phyloP scores from a whole-genome alignment of 768 basidiomycete species.

The Mycena venus region DNA sequence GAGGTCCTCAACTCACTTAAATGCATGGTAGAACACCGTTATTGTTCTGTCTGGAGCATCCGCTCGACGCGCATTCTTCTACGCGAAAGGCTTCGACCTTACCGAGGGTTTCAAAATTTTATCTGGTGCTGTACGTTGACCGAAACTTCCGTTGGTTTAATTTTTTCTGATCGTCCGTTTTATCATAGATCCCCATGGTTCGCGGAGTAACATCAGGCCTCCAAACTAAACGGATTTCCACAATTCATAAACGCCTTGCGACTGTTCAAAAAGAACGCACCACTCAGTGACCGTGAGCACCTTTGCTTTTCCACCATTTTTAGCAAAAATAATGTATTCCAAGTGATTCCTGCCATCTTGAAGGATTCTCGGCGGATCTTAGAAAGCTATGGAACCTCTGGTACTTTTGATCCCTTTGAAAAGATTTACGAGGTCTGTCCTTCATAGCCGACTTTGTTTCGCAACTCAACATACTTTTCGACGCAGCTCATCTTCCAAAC shows the following conservation, averaged over 20 bases:
- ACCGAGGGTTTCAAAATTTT: slow-evolving; percentile 86
- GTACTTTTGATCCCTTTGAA: slow-evolving; percentile 79
- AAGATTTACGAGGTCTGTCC: slow-evolving; percentile 73
- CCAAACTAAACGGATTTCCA: slow-evolving; percentile 68
- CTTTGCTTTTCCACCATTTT: slow-evolving; percentile 22
- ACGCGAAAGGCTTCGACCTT: slow-evolving; percentile 78
- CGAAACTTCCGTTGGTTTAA: slow-evolving; percentile 31
- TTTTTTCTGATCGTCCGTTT: slow-evolving; percentile 9
- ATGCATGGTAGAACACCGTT: slow-evolving; percentile 70
- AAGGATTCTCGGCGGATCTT: slow-evolving; percentile 73
- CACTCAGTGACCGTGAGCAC: slow-evolving; percentile 69
- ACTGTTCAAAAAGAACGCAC: slow-evolving; percentile 73
- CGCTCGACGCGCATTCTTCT: slow-evolving; percentile 78
- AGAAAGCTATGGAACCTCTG: slow-evolving; percentile 75
- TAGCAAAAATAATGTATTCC: slow-evolving; percentile 13
- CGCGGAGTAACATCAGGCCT: slow-evolving; percentile 82
- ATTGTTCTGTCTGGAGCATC: slow-evolving; percentile 83
- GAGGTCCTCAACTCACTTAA: slow-evolving; percentile 33
- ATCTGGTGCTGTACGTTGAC: slow-evolving; percentile 76
- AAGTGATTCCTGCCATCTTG: slow-evolving; percentile 77
- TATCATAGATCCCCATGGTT: slow-evolving; percentile 80
- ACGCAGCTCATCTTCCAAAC: slow-evolving; percentile 78
- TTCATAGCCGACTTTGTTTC: slow-evolving; percentile 12
- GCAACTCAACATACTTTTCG: slow-evolving; percentile 18
- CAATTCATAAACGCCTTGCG: slow-evolving; percentile 80